Evolutionary conservation across 768 basidiomycete genomes (phyloP), one percentile per base, ranked within the genome.

Genomic region (Galerina marginata): DNA sequence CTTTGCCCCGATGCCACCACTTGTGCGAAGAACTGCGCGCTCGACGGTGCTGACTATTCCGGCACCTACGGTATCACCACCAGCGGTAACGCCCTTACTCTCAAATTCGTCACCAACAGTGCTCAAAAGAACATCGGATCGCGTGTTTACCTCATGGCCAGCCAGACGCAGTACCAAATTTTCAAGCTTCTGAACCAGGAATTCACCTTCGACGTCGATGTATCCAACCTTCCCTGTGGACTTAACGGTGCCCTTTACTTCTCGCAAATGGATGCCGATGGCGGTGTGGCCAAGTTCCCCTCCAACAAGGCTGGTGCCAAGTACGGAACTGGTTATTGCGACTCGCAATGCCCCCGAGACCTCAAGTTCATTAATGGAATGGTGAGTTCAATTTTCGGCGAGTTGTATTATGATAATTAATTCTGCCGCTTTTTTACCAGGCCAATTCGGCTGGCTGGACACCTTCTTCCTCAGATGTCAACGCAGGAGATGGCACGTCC

Each of bases 181-280:
- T 77, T 78, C 72, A 72, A 75, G 66, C 72, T 83, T 60, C 69
- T 77, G 58, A 84, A 84, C 79, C 76, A 82, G 67, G 84, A 86
- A 72, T 85, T 86, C 75, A 79, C 82, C 51, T 85, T 86, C 74
- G 83, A 84, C 70, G 83, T 86, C 67, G 83, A 86, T 68, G 76
- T 86, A 62, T 83, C 83, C 55, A 75, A 83, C 66, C 78, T 86
- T 49, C 79, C 79, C 33, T 85, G 84, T 69, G 85, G 85, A 62
- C 79, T 85, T 67, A 86, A 86, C 74, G 84, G 83, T 67, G 84
- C 84, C 26, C 74, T 85, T 63, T 85, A 85, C 74, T 82, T 85
- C 73, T 69, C 75, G 52, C 76, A 83, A 72, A 86, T 86, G 85
- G 80, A 77, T 58, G 74, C 77, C 15, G 83, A 85, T 66, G 85